Evolutionary conservation across 1,139 yeast species (phyloP).

Genomic region (Martiniozyma asiatica): DNA sequence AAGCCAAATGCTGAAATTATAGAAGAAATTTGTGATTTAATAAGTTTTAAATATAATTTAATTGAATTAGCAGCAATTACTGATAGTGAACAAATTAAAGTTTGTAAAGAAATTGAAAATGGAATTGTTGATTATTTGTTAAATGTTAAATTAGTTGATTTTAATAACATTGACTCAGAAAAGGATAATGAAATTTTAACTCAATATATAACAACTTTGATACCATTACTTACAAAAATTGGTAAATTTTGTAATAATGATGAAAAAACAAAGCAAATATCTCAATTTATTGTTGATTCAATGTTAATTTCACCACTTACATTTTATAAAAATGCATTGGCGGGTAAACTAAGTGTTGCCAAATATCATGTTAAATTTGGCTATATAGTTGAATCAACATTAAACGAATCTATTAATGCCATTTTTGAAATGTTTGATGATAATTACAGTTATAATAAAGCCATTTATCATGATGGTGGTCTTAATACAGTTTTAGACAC

Average conservation of each 20-base stretch:
- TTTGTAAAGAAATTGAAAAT: background rate
- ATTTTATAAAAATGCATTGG: conserved; percentile 10
- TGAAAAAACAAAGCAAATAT: conserved; percentile 11
- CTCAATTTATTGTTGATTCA: conserved; percentile 16
- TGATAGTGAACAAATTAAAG: background rate
- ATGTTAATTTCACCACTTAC: conserved; percentile 13
- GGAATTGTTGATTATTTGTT: background rate
- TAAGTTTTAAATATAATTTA: conserved; percentile 12
- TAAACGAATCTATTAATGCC: conserved; percentile 50
- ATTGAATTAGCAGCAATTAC: conserved; percentile 7
- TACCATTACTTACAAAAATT: conserved; percentile 44
- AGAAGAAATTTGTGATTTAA: conserved; percentile 14
- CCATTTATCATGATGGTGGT: conserved; percentile 51
- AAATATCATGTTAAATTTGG: conserved; percentile 16
- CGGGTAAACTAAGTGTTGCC: conserved; percentile 6
- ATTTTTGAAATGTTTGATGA: conserved; percentile 81
- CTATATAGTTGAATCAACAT: conserved; percentile 22
- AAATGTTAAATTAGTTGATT: conserved; percentile 3
- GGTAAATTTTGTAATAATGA: conserved; percentile 26
- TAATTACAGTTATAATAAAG: conserved; percentile 51
- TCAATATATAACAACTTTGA: conserved; percentile 11
- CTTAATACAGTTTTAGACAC: conserved; percentile 33
- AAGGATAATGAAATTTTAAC: conserved; percentile 7
- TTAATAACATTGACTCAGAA: conserved; percentile 2
- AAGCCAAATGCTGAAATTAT: conserved; percentile 5